These are phyloP conservation scores for Leccinellum albellum DNA, from an alignment of 768 basidiomycete species.

Conservation along the genomic window DNA sequence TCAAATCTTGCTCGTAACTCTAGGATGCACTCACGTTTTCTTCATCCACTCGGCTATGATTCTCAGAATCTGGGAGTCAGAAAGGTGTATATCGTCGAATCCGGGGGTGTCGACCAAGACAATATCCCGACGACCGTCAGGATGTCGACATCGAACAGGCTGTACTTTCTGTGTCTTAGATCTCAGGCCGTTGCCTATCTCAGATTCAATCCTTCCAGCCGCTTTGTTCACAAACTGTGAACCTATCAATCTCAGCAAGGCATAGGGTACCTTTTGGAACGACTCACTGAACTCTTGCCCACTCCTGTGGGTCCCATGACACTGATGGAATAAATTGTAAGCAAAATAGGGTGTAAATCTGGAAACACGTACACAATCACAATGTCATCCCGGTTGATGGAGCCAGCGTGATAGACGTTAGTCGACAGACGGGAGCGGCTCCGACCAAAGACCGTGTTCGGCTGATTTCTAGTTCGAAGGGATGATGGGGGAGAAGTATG, in stretches of 20 bases:
- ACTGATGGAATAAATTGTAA: not conserved
- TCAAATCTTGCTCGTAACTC: too few species aligned
- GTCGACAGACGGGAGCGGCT: too few species aligned
- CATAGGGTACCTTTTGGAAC: not conserved
- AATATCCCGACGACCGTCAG: constrained; percentile 7
- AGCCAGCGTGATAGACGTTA: too few species aligned
- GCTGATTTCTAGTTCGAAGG: too few species aligned
- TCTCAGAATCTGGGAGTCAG: constrained; percentile 9
- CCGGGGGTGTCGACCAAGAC: constrained; percentile 17
- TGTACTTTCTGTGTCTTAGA: constrained; percentile 7
- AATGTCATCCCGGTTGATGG: constrained; percentile 6
- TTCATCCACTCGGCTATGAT: constrained; percentile 14
- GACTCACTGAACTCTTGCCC: constrained; percentile 18
- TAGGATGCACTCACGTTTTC: constrained; percentile 6
- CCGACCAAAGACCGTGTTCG: too few species aligned
- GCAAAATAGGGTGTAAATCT: not conserved
- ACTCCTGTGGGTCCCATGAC: constrained; percentile 14
- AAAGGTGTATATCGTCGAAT: constrained; percentile 8
- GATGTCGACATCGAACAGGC: constrained; percentile 8
- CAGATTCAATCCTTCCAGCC: not conserved
- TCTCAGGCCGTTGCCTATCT: not conserved
- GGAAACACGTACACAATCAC: constrained; percentile 12
- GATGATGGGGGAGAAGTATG: too few species aligned
- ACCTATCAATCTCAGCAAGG: not conserved
- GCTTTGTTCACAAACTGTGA: constrained; percentile 12